These are phyloP conservation scores for Phytophthora idaei DNA, from an alignment of 352 stramenopile genomes.

Conservation along the genomic window DNA sequence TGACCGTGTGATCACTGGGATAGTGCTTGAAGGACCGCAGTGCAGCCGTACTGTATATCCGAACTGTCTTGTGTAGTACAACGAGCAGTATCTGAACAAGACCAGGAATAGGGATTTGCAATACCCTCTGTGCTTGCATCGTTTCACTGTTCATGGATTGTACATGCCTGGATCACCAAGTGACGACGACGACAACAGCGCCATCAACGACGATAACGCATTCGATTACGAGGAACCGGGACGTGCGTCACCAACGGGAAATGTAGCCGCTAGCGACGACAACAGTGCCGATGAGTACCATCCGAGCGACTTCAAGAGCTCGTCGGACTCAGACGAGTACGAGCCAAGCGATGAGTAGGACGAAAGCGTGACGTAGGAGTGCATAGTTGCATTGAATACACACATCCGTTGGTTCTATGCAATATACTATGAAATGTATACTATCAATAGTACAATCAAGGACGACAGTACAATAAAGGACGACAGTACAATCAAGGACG, in stretches of 20 bases:
- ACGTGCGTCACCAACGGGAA: not conserved
- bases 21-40: conserved; percentile 1
- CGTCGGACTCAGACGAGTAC: no score
- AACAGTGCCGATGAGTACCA: conserved; percentile 4
- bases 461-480: no score
- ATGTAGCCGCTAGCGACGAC: not conserved
- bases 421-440: no score
- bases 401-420: no score
- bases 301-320: conserved; percentile 8
- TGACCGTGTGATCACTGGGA: not conserved
- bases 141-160: not conserved
- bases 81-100: not conserved
- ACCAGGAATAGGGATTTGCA: conserved; percentile 1
- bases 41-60: not conserved
- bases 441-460: no score
- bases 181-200: no score
- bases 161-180: no score
- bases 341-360: no score
- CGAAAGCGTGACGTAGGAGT: no score
- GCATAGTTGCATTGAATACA: no score
- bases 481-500: no score
- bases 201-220: conserved; percentile 3
- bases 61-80: not conserved
- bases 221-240: not conserved
- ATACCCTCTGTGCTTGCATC: not conserved